Percentiles rank a stretch among this genome's conserved stretches.
Evolutionary conservation across 2,329 filamentous ascomycete species (phyloP).

Genomic region (Trichoderma pleuroti): DNA sequence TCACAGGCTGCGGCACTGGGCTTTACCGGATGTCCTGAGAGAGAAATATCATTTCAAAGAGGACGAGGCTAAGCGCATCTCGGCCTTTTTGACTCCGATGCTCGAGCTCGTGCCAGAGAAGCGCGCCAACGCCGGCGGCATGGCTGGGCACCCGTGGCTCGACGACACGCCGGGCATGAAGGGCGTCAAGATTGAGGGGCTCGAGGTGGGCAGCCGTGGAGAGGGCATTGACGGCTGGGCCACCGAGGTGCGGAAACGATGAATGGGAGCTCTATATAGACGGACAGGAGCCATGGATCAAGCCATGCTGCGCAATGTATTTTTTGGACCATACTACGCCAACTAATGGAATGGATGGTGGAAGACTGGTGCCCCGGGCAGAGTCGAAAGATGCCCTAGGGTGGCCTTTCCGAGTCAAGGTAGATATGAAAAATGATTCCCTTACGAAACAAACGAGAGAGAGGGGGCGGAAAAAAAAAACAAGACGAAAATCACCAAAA

Average conservation of each 20-base stretch:
- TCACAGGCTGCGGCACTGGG: constrained; percentile 93
- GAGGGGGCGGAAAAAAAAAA: background rate
- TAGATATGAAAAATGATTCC: constrained; percentile 3
- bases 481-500: background rate
- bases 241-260: constrained; percentile 80
- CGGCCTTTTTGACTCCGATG: constrained; percentile 85
- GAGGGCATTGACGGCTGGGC: constrained; percentile 96
- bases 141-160: constrained; percentile 81
- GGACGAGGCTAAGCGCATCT: constrained; percentile 72
- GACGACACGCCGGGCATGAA: constrained; percentile 88
- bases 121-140: constrained; percentile 91
- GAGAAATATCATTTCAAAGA: constrained; percentile 96
- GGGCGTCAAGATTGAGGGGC: constrained; percentile 64
- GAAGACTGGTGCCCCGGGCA: background rate
- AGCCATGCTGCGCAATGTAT: background rate
- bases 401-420: background rate
- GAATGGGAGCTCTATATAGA: constrained; percentile 26
- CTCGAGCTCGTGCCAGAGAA: constrained; percentile 83
- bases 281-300: constrained; percentile 1
- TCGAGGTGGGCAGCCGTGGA: constrained; percentile 76
- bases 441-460: background rate
- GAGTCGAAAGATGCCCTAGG: background rate
- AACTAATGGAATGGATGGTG: background rate
- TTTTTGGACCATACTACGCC: background rate
- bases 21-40: constrained; percentile 82